Evolutionary conservation across 495 filamentous ascomycete genomes (phyloP).

Genomic region (Penicillium lagena): DNA sequence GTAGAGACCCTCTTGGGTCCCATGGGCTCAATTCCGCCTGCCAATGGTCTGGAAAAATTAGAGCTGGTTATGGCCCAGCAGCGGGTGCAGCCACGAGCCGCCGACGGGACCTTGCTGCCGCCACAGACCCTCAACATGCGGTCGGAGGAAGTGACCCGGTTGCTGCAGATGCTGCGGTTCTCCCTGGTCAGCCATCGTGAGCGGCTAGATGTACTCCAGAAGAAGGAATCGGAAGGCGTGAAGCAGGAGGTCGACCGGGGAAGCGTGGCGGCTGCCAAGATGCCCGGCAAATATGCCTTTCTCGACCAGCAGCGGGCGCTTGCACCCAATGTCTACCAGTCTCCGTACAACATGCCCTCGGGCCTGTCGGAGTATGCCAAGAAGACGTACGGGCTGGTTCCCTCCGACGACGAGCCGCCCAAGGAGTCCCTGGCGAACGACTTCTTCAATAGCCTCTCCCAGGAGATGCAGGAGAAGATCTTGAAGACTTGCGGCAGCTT

Average conservation of each 20-base stretch:
- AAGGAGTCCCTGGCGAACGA: conserved; percentile 40
- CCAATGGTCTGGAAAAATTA: conserved; percentile 40
- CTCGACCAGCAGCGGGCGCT: conserved; percentile 37
- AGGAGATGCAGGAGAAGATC: conserved; percentile 36
- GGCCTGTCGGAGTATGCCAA: conserved; percentile 41
- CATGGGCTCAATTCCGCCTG: conserved; percentile 40
- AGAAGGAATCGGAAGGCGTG: conserved; percentile 34
- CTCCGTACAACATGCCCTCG: conserved; percentile 43
- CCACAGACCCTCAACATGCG: conserved; percentile 42
- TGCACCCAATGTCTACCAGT: conserved; percentile 39
- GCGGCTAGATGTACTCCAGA: conserved; percentile 39
- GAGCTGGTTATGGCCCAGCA: conserved; percentile 45
- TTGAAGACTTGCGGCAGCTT: conserved; percentile 42
- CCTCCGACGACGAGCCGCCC: conserved; percentile 30
- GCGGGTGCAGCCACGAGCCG: conserved; percentile 38
- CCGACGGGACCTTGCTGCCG: conserved; percentile 36
- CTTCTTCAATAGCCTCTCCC: conserved; percentile 36
- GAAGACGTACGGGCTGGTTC: conserved; percentile 31
- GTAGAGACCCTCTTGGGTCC: conserved; percentile 42
- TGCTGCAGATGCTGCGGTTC: conserved; percentile 43
- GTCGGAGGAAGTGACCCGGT: conserved; percentile 39
- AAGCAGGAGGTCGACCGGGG: conserved; percentile 31
- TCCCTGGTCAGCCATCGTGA: conserved; percentile 41
- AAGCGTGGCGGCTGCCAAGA: conserved; percentile 25
- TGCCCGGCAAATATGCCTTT: conserved; percentile 39